Percentiles rank a stretch among this genome's conserved stretches.
phyloP scores from a whole-genome alignment of 768 basidiomycete species.

The Collybia nuda region DNA sequence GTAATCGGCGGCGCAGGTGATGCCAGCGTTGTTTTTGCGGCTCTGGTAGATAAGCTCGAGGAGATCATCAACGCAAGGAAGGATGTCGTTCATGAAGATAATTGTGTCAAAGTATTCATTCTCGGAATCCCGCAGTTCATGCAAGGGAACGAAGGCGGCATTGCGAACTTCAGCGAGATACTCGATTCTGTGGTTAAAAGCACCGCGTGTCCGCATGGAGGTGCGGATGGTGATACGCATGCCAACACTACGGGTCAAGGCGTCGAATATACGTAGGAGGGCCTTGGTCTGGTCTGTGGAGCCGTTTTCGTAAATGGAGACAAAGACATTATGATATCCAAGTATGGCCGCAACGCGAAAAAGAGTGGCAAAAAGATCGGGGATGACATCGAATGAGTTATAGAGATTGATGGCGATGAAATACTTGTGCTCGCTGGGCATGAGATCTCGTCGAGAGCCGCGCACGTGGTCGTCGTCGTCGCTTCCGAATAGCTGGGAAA shows the following conservation, averaged over 20 bases:
- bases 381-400: conserved; percentile 98
- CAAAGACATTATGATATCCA: conserved; percentile 97
- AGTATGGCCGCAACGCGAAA: conserved; percentile 91
- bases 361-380: conserved; percentile 94
- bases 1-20: conserved; percentile 98
- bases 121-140: conserved; percentile 89
- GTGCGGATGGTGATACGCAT: conserved; percentile 93
- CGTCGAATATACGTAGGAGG: conserved; percentile 91
- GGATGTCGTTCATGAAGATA: conserved; percentile 99
- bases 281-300: conserved; percentile 99
- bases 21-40: conserved; percentile 91
- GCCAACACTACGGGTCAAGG: conserved; percentile 86
- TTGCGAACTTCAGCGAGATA: conserved; percentile 99
- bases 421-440: conserved; percentile 85
- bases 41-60: conserved; percentile 98
- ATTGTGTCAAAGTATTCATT: conserved; percentile 96
- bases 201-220: conserved; percentile 88
- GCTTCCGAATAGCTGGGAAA: conserved; percentile 48
- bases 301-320: conserved; percentile 99
- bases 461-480: conserved; percentile 37
- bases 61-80: conserved; percentile 96
- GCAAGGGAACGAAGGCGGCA: conserved; percentile 91
- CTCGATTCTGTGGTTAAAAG: conserved; percentile 99
- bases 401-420: conserved; percentile 99
- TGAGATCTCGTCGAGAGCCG: conserved; percentile 30